Base-by-base conservation (phyloP, 2,329 filamentous ascomycete species). In the Aspergillus sp. region DNA sequence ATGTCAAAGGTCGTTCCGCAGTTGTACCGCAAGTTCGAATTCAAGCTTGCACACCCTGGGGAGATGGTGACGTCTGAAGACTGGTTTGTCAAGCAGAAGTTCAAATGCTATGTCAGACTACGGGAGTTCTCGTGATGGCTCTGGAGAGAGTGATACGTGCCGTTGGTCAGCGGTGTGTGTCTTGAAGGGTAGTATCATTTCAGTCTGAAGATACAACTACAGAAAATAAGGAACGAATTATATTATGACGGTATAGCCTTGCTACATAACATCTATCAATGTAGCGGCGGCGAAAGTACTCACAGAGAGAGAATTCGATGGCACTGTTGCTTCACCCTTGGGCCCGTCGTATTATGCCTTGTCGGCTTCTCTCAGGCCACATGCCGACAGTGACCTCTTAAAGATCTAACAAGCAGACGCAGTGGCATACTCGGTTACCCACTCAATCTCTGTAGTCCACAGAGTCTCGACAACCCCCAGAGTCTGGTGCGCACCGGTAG, bases 21-120 rank as follows among this genome's bases (percentile, higher is more conserved):
- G 22, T 77, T 82, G 56, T 58, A 81, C 61, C 65, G 77, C 43
- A 71, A 76, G 38, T 81, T 81, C 51, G 76, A 81, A 62, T 51
- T 57, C 19, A 45, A 52, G 26, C 22, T 55, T 35, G 48, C 19
- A 10, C 16, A 13, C 16, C 17, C 40, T 14, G 41, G 30, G 17
- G 19, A 45, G n/a, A 45, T 36, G 41, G 26, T 24, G 8, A 49
- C 36, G 17, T 41, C 13, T 19, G 22, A 41, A n/a, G 35, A 38
- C 3, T 45, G 20, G 20, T 50, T 50, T 20, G 48, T 45, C 4
- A 50, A 50, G 48, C 48, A 33, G 8, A 44, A 26, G 19, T 50
- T 50, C 19, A n/a, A 19, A 4, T 49, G 47, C 24, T 41, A 42
- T 41, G 33, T 47, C 2, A 49, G 9, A 46, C 26, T 32, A 13